A percentile compares a stretch with the other conserved stretches of the same genome.
Evolutionary conservation across 1,284 basidiomycete species (phyloP).

Genomic region (Ganoderma leucocontextum): DNA sequence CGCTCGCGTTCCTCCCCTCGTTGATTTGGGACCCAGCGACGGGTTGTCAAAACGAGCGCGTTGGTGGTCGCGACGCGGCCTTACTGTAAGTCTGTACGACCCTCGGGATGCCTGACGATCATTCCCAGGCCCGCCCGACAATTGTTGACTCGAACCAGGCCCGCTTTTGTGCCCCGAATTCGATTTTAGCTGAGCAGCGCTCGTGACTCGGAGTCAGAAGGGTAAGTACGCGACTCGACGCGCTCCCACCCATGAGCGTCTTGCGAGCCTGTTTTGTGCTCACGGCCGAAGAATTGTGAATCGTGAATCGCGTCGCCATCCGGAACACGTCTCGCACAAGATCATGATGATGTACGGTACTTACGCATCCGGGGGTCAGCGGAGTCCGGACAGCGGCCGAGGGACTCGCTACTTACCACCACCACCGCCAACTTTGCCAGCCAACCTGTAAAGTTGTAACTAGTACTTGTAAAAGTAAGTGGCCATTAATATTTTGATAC

Average conservation of each 20-base stretch:
- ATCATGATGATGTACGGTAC: no score
- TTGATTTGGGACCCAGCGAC: background rate
- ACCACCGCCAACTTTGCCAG: background rate
- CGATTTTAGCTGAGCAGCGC: background rate
- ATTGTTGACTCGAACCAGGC: background rate
- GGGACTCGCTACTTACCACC: no score
- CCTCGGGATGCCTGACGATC: background rate
- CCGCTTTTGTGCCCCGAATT: background rate
- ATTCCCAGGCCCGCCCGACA: background rate
- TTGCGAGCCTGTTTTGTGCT: background rate
- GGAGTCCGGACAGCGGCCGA: no score
- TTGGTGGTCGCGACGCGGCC: background rate
- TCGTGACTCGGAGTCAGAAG: no score
- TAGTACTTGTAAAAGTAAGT: background rate
- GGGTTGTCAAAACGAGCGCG: background rate
- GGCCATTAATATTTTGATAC: background rate
- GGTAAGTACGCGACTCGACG: background rate
- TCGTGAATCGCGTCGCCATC: no score
- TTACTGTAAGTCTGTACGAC: background rate
- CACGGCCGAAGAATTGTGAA: background rate
- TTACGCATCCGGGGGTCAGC: no score
- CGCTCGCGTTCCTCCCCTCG: background rate
- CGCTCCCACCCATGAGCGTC: background rate
- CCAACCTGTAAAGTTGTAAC: background rate
- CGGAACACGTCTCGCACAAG: no score